Evolutionary conservation across 2,329 filamentous ascomycete genomes (phyloP), one percentile per base, ranked within the genome.

Genomic region (Macrophomina phaseolina): DNA sequence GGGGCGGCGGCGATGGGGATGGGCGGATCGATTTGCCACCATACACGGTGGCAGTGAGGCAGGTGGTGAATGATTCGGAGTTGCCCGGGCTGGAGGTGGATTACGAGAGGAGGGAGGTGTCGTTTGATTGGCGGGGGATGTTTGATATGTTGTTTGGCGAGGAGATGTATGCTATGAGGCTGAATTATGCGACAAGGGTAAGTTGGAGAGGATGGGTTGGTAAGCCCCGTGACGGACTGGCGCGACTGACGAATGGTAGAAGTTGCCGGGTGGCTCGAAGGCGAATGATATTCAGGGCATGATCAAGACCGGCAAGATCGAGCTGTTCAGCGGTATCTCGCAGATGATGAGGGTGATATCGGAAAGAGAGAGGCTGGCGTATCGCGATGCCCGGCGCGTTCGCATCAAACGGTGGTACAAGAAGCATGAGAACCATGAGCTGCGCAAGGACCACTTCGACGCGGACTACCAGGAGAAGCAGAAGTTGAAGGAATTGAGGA

Each of bases 121-220:
- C 30, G 1, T 71, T 77, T 30, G 64, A 73, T 8, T 78, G 76
- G 76, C 69, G 71, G 7, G 65, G 64, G 2, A 74, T 75, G 73
- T 69, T 76, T 11, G 58, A 70, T 3, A 68, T 71, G 16, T 75
- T 78, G 53, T 78, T 76, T 67, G 70, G 75, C n/a, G 75, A 78
- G 58, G 70, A 75, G 32, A 18, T 7, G 18, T 40, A 52, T 32
- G 60, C 48, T 8, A 49, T 51, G 60, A 52, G 23, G n/a, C 18
- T 63, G 32, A 61, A 61, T n/a, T 46, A 34, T 12, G 28, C n/a
- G 28, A 7, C 42, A 9, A 61, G 42, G 32, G 56, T 61, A 61
- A 36, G 40, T 30, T 23, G 23, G 23, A 23, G 23, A 23, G 23
- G 23, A 23, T 23, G 23, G 23, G 23, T 23, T 23, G 23, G 23